Evolutionary conservation across 2,329 filamentous ascomycete genomes (phyloP).

Genomic region (Botryosphaeria dothidea): DNA sequence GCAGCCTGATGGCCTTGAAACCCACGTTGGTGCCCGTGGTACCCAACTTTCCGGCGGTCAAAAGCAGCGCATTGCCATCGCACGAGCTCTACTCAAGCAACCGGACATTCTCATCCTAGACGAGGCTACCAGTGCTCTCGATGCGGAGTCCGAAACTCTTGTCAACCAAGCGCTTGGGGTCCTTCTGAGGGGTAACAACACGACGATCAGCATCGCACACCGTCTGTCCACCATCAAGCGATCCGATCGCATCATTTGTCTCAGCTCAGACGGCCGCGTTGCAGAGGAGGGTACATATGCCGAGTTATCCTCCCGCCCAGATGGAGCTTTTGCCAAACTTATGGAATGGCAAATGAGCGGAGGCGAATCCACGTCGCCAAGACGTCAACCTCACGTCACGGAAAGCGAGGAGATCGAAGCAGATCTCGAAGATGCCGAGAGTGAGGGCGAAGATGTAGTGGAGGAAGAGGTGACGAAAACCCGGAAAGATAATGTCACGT

Average conservation of each 20-base stretch:
- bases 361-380: slow-evolving; percentile 55
- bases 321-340: slow-evolving; percentile 87
- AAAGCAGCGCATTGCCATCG: slow-evolving; percentile 97
- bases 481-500: slow-evolving; percentile 30
- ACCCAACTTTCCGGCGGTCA: slow-evolving; percentile 94
- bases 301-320: slow-evolving; percentile 69
- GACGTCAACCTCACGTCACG: slow-evolving; percentile 38
- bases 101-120: slow-evolving; percentile 97
- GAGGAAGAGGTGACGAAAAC: slow-evolving; percentile 30
- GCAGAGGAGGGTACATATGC: slow-evolving; percentile 87
- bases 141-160: slow-evolving; percentile 94
- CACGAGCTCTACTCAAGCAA: slow-evolving; percentile 88
- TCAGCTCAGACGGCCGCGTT: slow-evolving; percentile 81
- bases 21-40: slow-evolving; percentile 86
- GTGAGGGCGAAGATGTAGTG: slow-evolving; percentile 38
- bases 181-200: slow-evolving; percentile 83
- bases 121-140: slow-evolving; percentile 89
- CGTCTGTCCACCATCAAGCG: slow-evolving; percentile 94
- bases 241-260: slow-evolving; percentile 90
- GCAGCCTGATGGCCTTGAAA: slow-evolving; percentile 87
- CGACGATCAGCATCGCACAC: slow-evolving; percentile 96
- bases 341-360: slow-evolving; percentile 99
- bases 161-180: slow-evolving; percentile 87
- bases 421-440: slow-evolving; percentile 38
- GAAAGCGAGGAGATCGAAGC: slow-evolving; percentile 54